These are phyloP conservation scores for Ceratocystis ficicola DNA, from an alignment of 2,329 filamentous ascomycete genomes.

Conservation along the genomic window DNA sequence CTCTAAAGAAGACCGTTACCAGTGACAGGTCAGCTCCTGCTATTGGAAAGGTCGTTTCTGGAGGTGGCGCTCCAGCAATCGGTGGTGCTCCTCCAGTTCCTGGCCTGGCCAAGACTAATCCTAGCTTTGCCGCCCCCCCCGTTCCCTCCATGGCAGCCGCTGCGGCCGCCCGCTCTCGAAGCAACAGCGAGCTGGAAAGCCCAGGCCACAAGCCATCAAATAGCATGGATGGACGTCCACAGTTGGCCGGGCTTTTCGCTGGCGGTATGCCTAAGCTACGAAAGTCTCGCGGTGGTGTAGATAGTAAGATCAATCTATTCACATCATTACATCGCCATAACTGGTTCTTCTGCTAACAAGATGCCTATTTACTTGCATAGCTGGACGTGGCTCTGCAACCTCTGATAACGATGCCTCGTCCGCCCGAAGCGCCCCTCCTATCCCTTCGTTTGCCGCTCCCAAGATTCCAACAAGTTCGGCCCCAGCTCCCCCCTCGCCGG, in stretches of 20 bases:
- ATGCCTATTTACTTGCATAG: background rate
- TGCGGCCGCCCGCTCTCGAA: slow-evolving; percentile 54
- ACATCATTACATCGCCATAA: background rate
- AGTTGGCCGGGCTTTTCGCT: slow-evolving; percentile 77
- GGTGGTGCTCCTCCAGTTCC: slow-evolving; percentile 67
- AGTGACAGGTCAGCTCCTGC: slow-evolving; percentile 84
- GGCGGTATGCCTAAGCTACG: slow-evolving; percentile 92
- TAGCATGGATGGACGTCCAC: slow-evolving; percentile 52
- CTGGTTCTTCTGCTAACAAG: background rate
- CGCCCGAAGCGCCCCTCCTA: slow-evolving; percentile 34
- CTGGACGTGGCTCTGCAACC: slow-evolving; percentile 17
- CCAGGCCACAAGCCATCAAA: slow-evolving; percentile 26
- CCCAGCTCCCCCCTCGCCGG: slow-evolving; percentile 32
- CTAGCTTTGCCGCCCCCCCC: slow-evolving; percentile 64
- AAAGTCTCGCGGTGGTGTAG: slow-evolving; percentile 68
- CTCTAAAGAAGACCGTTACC: slow-evolving; percentile 73
- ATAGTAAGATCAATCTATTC: slow-evolving; percentile 35
- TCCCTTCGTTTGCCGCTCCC: slow-evolving; percentile 43
- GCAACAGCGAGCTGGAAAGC: slow-evolving; percentile 65
- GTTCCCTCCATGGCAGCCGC: slow-evolving; percentile 47
- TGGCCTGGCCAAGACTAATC: slow-evolving; percentile 34
- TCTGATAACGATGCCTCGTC: slow-evolving; percentile 9
- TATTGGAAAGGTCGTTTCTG: slow-evolving; percentile 38
- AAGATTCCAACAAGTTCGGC: slow-evolving; percentile 47
- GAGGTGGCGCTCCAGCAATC: slow-evolving; percentile 44